phyloP scores from a whole-genome alignment of 2,329 filamentous ascomycete genomes.

The Trichophyton verrucosum region DNA sequence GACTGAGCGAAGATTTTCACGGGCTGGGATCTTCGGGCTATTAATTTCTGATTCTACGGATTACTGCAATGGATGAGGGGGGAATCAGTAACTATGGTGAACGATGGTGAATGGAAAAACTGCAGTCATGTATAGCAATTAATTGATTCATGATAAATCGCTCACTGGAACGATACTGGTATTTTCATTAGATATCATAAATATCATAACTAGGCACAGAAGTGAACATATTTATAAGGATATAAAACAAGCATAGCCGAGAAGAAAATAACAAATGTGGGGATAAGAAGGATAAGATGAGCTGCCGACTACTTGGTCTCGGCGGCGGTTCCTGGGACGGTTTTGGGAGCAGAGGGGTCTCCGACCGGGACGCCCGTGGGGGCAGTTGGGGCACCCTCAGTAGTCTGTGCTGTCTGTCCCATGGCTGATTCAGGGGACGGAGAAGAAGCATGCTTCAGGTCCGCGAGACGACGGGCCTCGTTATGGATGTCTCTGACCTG shows the following conservation, averaged over 20 bases:
- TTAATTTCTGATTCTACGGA: background rate
- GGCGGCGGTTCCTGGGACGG: background rate
- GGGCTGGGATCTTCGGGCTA: background rate
- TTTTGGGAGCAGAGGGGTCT: background rate
- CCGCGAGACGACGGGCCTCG: constrained; percentile 77
- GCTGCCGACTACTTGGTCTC: background rate
- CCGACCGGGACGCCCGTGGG: constrained; percentile 10
- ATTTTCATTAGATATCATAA: background rate
- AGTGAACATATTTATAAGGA: background rate
- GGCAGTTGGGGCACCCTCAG: constrained; percentile 11
- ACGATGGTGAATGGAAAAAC: too few species aligned
- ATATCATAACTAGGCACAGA: constrained; percentile 7
- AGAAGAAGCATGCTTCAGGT: constrained; percentile 56
- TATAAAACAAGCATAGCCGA: background rate
- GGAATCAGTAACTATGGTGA: too few species aligned
- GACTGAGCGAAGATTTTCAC: background rate
- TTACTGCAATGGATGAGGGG: background rate
- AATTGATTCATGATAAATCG: background rate
- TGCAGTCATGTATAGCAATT: too few species aligned
- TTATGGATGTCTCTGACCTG: constrained; percentile 89
- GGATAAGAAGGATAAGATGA: background rate
- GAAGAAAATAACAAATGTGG: background rate
- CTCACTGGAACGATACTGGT: background rate
- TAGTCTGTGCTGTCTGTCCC: constrained; percentile 28
- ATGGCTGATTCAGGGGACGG: constrained; percentile 25